Conservation (phyloP, 208 protist genomes). For the Hexamita inflata region DNA sequence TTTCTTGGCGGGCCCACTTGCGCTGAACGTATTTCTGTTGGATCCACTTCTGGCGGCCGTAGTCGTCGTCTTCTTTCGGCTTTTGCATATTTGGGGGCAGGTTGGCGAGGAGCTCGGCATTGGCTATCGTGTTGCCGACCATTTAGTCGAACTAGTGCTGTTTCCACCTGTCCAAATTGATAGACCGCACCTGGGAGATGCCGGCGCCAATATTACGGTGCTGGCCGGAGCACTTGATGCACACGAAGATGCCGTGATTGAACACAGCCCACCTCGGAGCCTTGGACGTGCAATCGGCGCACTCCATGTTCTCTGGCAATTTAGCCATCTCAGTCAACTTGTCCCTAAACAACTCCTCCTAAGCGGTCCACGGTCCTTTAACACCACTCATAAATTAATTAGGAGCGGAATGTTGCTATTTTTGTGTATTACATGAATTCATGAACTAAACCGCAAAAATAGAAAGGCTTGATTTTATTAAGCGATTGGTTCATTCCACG, state of each 20-base stretch:
- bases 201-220: not conserved
- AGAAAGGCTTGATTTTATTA: no score
- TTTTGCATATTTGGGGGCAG: not conserved
- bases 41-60: not conserved
- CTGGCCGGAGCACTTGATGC: conserved; percentile 22
- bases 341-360: not conserved
- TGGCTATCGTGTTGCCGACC: not conserved
- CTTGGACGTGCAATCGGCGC: conserved; percentile 17
- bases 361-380: no score
- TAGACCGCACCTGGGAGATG: conserved; percentile 19
- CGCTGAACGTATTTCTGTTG: not conserved
- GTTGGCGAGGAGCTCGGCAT: not conserved
- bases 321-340: not conserved
- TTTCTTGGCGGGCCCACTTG: not conserved
- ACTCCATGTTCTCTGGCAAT: not conserved
- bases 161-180: conserved; percentile 21
- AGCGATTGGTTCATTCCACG: no score
- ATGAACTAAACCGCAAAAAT: no score
- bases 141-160: not conserved
- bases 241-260: conserved; percentile 23
- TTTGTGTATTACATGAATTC: no score
- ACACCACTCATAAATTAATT: no score
- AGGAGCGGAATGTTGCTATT: no score
- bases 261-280: conserved; percentile 12
- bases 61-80: conserved; percentile 18